Evolutionary conservation across 306 rosid genomes (phyloP).

Genomic region (Trichosanthes truncata): DNA sequence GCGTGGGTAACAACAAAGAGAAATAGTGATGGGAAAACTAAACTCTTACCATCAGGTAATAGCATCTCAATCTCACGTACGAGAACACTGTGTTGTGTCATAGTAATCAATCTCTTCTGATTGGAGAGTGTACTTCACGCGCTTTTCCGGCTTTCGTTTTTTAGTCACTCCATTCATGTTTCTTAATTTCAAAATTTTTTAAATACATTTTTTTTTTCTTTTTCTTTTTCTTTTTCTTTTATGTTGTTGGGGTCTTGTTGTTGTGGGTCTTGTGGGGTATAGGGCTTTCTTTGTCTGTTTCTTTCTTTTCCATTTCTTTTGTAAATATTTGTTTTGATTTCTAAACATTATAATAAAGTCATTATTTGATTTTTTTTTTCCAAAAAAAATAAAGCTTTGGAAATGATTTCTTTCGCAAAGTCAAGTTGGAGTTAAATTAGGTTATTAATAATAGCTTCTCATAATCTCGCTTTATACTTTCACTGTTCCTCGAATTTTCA

Average conservation of each 20-base stretch:
- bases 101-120: conserved; percentile 28
- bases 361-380: not conserved
- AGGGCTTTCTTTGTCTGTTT: conserved; percentile 36
- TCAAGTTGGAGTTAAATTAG: conserved; percentile 8
- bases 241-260: conserved; percentile 28
- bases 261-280: conserved; percentile 36
- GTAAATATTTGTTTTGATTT: not conserved
- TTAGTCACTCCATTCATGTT: no score
- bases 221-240: not conserved
- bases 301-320: conserved; percentile 19
- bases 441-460: not conserved
- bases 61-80: conserved; percentile 33
- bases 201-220: no score
- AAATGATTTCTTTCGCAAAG: conserved; percentile 1
- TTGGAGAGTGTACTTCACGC: conserved; percentile 46
- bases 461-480: not conserved
- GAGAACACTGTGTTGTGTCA: conserved; percentile 16
- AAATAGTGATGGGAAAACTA: conserved; percentile 11
- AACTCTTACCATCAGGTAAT: conserved; percentile 14
- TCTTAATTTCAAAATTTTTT: no score
- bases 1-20: conserved; percentile 32
- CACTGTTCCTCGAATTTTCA: not conserved
- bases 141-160: conserved; percentile 6
- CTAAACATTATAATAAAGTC: not conserved
- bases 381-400: not conserved